phyloP scores from a whole-genome alignment of 139 green algal species.

The Picochlorum sp. region DNA sequence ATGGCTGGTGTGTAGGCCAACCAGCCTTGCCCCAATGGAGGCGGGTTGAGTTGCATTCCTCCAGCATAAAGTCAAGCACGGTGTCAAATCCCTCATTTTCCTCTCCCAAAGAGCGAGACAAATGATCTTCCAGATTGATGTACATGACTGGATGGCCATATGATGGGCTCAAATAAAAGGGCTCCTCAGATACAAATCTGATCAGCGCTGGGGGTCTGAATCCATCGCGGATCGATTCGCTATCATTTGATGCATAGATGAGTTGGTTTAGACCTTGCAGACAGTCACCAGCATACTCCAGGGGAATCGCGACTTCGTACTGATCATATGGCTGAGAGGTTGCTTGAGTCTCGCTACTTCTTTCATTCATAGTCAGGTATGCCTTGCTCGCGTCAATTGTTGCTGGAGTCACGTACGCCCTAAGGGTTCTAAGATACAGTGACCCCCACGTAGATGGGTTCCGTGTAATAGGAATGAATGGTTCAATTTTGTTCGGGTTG shows the following conservation, averaged over 20 bases:
- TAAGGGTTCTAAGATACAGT: too few relatives aligned
- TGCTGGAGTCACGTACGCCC: slow-evolving; percentile 11
- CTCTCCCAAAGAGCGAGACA: slow-evolving; percentile 39
- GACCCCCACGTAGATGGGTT: too few relatives aligned
- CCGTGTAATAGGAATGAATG: too few relatives aligned
- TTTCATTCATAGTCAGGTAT: slow-evolving; percentile 20
- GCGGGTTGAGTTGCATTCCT: slow-evolving; percentile 46
- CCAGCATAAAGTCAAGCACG: slow-evolving; percentile 27
- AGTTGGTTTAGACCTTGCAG: slow-evolving; percentile 18
- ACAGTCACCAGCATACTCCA: slow-evolving; percentile 44
- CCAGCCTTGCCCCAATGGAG: slow-evolving; percentile 77
- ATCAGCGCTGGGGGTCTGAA: slow-evolving; percentile 38
- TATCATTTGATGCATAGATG: slow-evolving; percentile 28
- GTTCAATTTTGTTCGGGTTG: too few relatives aligned
- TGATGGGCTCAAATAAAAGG: slow-evolving; percentile 51
- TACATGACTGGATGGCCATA: slow-evolving; percentile 47
- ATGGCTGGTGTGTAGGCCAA: slow-evolving; percentile 30
- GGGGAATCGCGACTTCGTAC: slow-evolving; percentile 53
- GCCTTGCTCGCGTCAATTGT: slow-evolving; percentile 22
- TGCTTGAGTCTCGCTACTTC: slow-evolving; percentile 9
- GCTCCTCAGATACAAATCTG: slow-evolving; percentile 42
- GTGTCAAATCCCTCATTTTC: slow-evolving; percentile 18
- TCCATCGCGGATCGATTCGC: slow-evolving; percentile 23
- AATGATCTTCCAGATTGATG: slow-evolving; percentile 68
- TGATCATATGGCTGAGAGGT: slow-evolving; percentile 47